Evolutionary conservation across 345 rosid species (phyloP).

Genomic region (Mallotus nudiflorus): DNA sequence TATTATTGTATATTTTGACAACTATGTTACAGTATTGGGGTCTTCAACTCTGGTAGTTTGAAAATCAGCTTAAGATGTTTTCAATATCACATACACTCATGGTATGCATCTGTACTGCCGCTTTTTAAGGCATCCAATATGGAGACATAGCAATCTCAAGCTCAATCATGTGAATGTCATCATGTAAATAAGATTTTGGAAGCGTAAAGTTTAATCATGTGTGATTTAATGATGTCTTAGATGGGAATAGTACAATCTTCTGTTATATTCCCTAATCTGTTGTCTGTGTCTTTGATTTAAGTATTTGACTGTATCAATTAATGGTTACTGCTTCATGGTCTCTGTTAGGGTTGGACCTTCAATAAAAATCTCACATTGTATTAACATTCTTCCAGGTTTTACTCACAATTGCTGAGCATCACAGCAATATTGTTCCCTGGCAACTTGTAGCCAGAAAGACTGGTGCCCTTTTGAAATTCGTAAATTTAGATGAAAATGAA

Average conservation of each 20-base stretch:
- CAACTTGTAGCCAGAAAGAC: constrained; percentile 78
- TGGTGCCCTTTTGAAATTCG: constrained; percentile 73
- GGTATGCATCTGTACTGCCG: too few species aligned
- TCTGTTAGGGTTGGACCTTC: neutral
- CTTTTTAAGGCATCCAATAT: neutral
- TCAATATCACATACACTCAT: neutral
- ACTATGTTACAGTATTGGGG: too few species aligned
- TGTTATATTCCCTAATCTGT: too few species aligned
- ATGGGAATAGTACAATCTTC: neutral
- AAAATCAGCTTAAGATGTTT: neutral
- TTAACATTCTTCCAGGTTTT: constrained; percentile 53
- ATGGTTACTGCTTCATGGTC: neutral
- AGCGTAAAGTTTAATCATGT: neutral
- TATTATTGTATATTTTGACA: too few species aligned
- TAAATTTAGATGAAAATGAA: constrained; percentile 61
- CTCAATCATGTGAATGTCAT: neutral
- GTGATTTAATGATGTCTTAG: neutral
- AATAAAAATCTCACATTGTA: neutral
- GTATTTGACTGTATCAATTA: neutral
- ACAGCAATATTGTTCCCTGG: constrained; percentile 97
- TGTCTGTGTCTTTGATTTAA: neutral
- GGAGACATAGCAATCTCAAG: neutral
- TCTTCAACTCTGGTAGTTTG: neutral
- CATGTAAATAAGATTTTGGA: neutral
- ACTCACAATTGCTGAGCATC: constrained; percentile 85